Evolutionary conservation across 2,329 filamentous ascomycete species (phyloP).

Genomic region (Emericellopsis cladophorae): DNA sequence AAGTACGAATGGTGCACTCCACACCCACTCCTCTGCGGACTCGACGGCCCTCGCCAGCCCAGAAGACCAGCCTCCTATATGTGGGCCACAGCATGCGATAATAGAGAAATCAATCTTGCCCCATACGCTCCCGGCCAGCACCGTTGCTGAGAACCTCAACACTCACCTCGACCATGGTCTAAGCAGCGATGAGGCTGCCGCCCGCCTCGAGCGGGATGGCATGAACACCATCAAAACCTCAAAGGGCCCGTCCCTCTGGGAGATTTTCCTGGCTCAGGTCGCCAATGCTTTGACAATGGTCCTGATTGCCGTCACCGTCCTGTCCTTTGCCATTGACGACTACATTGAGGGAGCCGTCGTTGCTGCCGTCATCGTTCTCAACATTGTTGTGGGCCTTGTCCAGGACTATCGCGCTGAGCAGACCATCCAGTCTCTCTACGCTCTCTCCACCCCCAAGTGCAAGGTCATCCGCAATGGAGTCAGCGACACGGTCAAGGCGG

Average conservation of each 20-base stretch:
- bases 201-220: constrained; percentile 53
- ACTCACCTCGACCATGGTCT: constrained; percentile 46
- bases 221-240: constrained; percentile 60
- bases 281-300: constrained; percentile 67
- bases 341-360: constrained; percentile 53
- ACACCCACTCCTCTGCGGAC: constrained; percentile 23
- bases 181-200: constrained; percentile 46
- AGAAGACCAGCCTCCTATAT: constrained; percentile 26
- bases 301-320: constrained; percentile 61
- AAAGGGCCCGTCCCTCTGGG: constrained; percentile 59
- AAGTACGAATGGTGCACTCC: constrained; percentile 27
- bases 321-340: constrained; percentile 52
- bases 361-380: constrained; percentile 51
- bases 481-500: constrained; percentile 38
- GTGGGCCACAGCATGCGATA: constrained; percentile 17
- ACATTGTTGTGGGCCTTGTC: constrained; percentile 52
- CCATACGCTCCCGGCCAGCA: constrained; percentile 21
- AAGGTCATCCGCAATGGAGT: constrained; percentile 43
- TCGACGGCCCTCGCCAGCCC: constrained; percentile 19
- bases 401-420: constrained; percentile 51
- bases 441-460: constrained; percentile 44
- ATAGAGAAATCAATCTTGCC: constrained; percentile 21
- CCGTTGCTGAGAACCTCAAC: constrained; percentile 22
- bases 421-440: constrained; percentile 48
- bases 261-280: constrained; percentile 65